Conservation (phyloP, 176 grass and related monocot species). For the Aegilops tauschii region DNA sequence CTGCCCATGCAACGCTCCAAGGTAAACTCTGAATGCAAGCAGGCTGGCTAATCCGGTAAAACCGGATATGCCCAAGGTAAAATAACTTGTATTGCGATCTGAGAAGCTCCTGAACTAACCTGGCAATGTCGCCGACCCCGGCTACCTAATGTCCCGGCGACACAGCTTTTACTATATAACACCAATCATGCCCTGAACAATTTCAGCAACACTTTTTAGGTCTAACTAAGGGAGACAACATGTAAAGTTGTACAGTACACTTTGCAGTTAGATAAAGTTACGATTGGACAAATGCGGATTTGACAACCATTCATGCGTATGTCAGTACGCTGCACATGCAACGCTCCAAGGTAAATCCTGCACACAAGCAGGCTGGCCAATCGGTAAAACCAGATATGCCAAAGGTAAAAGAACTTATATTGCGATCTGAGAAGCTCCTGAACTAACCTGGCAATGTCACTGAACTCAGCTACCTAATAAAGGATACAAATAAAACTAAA, state of each 20-base stretch:
- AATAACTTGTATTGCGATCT: not conserved
- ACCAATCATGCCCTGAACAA: slow-evolving; percentile 9
- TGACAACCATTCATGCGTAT: not conserved
- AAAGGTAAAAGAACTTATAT: not conserved
- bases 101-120: not conserved
- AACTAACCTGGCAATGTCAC: not conserved
- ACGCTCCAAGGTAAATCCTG: not conserved
- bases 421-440: not conserved
- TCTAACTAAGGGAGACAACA: not conserved
- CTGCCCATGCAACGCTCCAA: not conserved
- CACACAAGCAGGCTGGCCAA: not conserved
- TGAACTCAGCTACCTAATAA: not conserved
- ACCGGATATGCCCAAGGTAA: not conserved
- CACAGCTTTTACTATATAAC: not conserved
- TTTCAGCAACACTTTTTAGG: not conserved
- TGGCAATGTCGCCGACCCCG: not conserved
- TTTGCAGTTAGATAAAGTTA: too few relatives aligned
- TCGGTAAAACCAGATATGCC: not conserved
- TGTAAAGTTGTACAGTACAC: too few relatives aligned
- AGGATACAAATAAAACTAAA: not conserved
- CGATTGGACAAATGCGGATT: not conserved
- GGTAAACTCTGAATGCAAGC: not conserved
- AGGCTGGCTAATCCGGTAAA: not conserved
- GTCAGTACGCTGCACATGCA: not conserved
- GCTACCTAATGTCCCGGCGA: not conserved